Evolutionary conservation across 768 basidiomycete species (phyloP).

Genomic region (Gelatoporia subvermispora): DNA sequence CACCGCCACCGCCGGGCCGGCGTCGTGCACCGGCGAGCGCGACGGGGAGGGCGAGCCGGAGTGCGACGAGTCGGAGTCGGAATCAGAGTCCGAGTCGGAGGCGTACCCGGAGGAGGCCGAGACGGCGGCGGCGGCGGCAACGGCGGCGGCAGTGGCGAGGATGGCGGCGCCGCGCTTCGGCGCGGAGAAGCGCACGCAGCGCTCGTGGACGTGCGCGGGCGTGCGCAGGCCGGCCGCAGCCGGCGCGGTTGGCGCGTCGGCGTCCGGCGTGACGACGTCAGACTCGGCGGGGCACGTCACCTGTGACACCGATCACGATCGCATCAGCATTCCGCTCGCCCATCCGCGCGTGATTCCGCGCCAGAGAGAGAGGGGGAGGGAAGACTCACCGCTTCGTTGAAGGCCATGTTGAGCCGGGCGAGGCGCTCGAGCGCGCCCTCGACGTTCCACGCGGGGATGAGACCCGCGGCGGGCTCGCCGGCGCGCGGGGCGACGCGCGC

Average conservation of each 20-base stretch:
- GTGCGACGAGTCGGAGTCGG: slow-evolving; percentile 9
- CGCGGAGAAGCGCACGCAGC: slow-evolving; percentile 14
- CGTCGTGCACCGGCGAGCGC: slow-evolving; percentile 6
- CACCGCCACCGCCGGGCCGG: too few species aligned
- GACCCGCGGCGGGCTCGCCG: too few species aligned
- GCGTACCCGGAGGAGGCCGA: slow-evolving; percentile 8
- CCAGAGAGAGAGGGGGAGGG: neutral
- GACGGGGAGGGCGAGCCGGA: slow-evolving; percentile 3
- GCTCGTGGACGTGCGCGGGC: slow-evolving; percentile 15
- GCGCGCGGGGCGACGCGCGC: slow-evolving; percentile 10
- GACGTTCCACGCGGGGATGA: slow-evolving; percentile 23
- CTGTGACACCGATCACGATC: too few species aligned
- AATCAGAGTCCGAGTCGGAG: slow-evolving; percentile 7
- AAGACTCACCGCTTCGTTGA: slow-evolving; percentile 24
- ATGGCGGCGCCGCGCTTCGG: slow-evolving; percentile 1
- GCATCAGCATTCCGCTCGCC: too few species aligned
- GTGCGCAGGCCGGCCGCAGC: too few species aligned
- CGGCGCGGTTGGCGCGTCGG: slow-evolving; percentile 1
- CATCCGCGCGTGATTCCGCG: too few species aligned
- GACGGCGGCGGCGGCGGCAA: slow-evolving; percentile 10
- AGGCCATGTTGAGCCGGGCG: slow-evolving; percentile 24
- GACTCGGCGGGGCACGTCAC: slow-evolving; percentile 14
- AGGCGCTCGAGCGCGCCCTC: slow-evolving; percentile 24
- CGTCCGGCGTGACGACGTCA: slow-evolving; percentile 9
- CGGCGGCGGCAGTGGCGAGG: slow-evolving; percentile 2